Percentiles rank a stretch among this genome's conserved stretches.
Conservation (phyloP, 176 grass and related monocot species). For the Alopecurus myosuroides region DNA sequence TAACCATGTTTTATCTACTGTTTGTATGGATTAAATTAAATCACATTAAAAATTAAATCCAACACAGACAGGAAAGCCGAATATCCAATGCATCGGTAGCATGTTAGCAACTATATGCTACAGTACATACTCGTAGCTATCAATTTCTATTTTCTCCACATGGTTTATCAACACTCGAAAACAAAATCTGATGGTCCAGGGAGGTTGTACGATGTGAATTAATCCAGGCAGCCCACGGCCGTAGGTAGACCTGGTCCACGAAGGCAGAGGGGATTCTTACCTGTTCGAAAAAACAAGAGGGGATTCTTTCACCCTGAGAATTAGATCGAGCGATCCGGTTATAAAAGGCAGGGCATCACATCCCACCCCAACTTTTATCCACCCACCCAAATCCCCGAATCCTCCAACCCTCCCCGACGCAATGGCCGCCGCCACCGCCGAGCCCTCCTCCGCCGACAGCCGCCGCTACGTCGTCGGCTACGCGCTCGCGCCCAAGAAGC, state of each 20-base stretch:
- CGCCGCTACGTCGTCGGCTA: slow-evolving; percentile 58
- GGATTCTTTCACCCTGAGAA: slow-evolving; percentile 1
- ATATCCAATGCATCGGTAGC: no score
- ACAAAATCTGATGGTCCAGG: not conserved
- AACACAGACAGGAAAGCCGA: no score
- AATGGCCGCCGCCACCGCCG: slow-evolving; percentile 34
- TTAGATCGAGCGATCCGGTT: slow-evolving; percentile 13
- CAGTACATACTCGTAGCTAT: no score
- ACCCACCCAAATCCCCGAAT: slow-evolving; percentile 5
- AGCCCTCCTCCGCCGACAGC: slow-evolving; percentile 13
- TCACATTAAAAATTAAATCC: no score
- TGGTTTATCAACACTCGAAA: not conserved
- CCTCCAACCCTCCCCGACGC: slow-evolving; percentile 2
- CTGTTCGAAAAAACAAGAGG: no score
- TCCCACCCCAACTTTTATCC: slow-evolving; percentile 19
- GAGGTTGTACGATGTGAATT: not conserved
- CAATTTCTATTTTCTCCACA: no score
- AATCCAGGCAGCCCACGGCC: not conserved
- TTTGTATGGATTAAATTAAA: no score
- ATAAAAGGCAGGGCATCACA: slow-evolving; percentile 33
- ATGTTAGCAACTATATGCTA: no score
- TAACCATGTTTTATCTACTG: no score
- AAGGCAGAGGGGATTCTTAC: not conserved
- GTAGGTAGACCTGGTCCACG: slow-evolving; percentile 8
- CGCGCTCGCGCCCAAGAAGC: slow-evolving; percentile 80